Evolutionary conservation across 2,329 filamentous ascomycete species (phyloP), one percentile per base, ranked within the genome.

Genomic region (Monilinia polystroma): DNA sequence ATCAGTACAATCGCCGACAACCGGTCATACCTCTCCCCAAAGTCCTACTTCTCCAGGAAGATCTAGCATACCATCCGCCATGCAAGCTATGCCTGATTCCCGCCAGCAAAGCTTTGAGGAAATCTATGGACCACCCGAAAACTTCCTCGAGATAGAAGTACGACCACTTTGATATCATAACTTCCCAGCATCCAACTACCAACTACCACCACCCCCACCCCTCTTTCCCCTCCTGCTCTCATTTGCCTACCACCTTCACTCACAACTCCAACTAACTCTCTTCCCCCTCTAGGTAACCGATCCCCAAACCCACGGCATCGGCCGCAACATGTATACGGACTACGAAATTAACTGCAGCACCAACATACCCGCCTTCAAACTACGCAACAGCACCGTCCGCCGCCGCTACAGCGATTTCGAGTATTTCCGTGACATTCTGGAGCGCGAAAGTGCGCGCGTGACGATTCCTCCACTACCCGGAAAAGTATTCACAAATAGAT

Each of bases 301-400:
- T 78, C 95, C 95, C 45, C 90, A 93, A 80, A 97, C 93, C 38
- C 92, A 96, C 80, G 95, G 96, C 78, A 93, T 95, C 76, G 94
- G 93, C 71, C 91, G 95, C 73, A 87, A 88, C 81, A 97, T 97
- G 93, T 98, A 98, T 83, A 99, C 95, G 65, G 95, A 96, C 80
- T 99, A 98, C 84, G 93, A 98, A 80, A 97, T 99, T 77, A 86
- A 96, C 74, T 97, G 95, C 83, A 90, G 91, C 75, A 99, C 95
- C 80, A 99, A 99, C 82, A 99, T 99, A 77, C 95, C 95, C 67
- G 93, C 95, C 74, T 99, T 99, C 86, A 98, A 98, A 83, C 88
- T 97, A 74, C 92, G 93, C 72, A 87, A 91, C 77, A 93, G 89
- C 71, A 87, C 88, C 73, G 95, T 99, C 70, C 92, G 93, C 73